Evolutionary conservation across 225 moss, liverwort and hornwort genomes (phyloP).

Genomic region (Anthoceros angustus): DNA sequence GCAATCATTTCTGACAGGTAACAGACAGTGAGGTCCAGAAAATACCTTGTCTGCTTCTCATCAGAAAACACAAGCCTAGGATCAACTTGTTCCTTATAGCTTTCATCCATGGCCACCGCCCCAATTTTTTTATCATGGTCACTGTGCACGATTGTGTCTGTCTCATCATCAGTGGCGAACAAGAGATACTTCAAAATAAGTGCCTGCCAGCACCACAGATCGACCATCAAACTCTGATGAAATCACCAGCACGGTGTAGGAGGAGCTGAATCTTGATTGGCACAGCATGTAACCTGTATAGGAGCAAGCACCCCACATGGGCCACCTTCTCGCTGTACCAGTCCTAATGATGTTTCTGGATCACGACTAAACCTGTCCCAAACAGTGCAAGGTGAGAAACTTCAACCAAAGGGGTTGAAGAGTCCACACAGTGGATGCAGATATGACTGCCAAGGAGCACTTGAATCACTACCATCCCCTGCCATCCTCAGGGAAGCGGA

Average conservation of each 20-base stretch:
- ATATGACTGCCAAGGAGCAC: too few species aligned
- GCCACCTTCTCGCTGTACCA: slow-evolving; percentile 95
- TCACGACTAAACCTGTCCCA: slow-evolving; percentile 72
- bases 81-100: slow-evolving; percentile 13
- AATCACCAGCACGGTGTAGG: background rate
- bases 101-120: background rate
- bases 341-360: slow-evolving; percentile 77
- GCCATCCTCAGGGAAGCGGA: too few species aligned
- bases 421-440: too few species aligned
- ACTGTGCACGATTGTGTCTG: slow-evolving; percentile 26
- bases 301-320: slow-evolving; percentile 98
- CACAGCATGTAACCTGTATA: slow-evolving; percentile 48
- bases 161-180: slow-evolving; percentile 70
- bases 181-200: slow-evolving; percentile 92
- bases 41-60: slow-evolving; percentile 58
- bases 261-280: background rate
- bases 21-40: too few species aligned
- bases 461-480: background rate
- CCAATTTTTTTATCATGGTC: background rate
- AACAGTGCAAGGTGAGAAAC: too few species aligned
- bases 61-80: slow-evolving; percentile 55
- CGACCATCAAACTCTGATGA: slow-evolving; percentile 8
- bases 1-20: too few species aligned
- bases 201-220: slow-evolving; percentile 32
- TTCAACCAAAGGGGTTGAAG: too few species aligned